Base-by-base conservation (phyloP, 352 stramenopile genomes). In the Achlya hypogyna region DNA sequence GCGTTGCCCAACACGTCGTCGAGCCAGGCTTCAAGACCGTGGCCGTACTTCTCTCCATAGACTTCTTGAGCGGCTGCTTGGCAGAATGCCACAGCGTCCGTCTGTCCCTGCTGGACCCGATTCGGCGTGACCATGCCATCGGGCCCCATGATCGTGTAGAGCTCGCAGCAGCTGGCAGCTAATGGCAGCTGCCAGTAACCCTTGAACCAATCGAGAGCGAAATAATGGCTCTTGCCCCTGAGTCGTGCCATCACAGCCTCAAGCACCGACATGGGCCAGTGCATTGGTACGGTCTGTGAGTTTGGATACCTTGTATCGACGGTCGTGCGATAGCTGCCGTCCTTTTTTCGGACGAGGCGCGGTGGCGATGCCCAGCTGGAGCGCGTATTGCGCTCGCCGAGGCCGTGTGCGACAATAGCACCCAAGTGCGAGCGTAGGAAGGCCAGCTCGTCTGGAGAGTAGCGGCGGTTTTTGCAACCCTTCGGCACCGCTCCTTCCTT, bases 1-100 rank as follows among this genome's bases (percentile, higher is more conserved):
- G 67, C 72, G 22, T 69, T 71, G 1, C 70, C 69, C 0, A 75
- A 22, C 1, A 78, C 51, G 23, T 75, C 71, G 29, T 63, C 54
- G 23, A 63, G 6, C 54, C 54, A 65, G 0, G 45, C 58, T 16
- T 54, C 12, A 0, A 65, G 10, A 8, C 40, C 40, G 0, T 53
- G 12, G 12, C 63, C 45, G 0, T 76, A 27, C 6, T 70, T 29
- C 0, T 65, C 42, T 0, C 43, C 53, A 23, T 73, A 72, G 5
- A 73, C 71, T 22, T 67, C 56, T 5, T 77, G 62, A 2, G 75
- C 58, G 0, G 40, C 16, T 12, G 58, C 12, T 29, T 75, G 65
- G 22, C 60, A 72, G 40, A 72, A 78, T 0, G 67, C 62, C 10
- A 74, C 70, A 1, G 59, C 51, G 27, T 75, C 60, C 0, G 45